Percentiles rank a stretch among this genome's conserved stretches.
These are phyloP conservation scores for Debaryomyces tyrocola DNA, from an alignment of 805 yeast species.

Conservation along the genomic window DNA sequence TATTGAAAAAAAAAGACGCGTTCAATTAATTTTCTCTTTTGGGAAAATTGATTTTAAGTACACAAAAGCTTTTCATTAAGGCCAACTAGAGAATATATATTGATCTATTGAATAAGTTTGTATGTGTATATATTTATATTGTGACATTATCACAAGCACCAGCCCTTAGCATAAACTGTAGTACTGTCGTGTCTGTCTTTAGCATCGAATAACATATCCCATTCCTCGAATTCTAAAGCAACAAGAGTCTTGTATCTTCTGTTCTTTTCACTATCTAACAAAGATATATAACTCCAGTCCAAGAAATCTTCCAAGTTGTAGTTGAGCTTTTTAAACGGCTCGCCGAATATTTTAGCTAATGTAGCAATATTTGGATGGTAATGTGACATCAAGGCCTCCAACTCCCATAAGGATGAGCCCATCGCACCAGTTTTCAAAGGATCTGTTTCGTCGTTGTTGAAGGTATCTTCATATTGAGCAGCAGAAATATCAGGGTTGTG, in stretches of 20 bases:
- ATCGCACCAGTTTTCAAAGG: conserved; percentile 81
- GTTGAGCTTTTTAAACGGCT: conserved; percentile 83
- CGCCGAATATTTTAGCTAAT: conserved; percentile 80
- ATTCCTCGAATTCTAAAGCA: conserved; percentile 72
- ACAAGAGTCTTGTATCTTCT: conserved; percentile 71
- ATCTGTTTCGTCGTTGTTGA: conserved; percentile 58
- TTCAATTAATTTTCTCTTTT: conserved; percentile 24
- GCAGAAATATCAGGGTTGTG: conserved; percentile 48
- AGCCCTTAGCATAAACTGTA: conserved; percentile 23
- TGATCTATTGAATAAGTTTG: not conserved
- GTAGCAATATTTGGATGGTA: conserved; percentile 96
- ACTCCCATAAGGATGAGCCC: conserved; percentile 89
- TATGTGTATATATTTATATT: too few relatives aligned
- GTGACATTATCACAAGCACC: conserved; percentile 19
- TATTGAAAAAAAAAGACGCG: conserved; percentile 17
- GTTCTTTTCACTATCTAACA: conserved; percentile 61
- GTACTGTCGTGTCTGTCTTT: conserved; percentile 11
- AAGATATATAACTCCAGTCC: conserved; percentile 79
- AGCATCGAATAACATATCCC: conserved; percentile 34
- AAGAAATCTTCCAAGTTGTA: conserved; percentile 93
- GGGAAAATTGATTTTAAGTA: conserved; percentile 13
- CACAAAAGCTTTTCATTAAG: too few relatives aligned
- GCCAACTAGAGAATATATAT: too few relatives aligned
- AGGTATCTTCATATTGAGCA: conserved; percentile 57
- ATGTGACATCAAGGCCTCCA: conserved; percentile 75